Evolutionary conservation across 306 rosid genomes (phyloP), one percentile per base, ranked within the genome.

Genomic region (Inga oerstediana): DNA sequence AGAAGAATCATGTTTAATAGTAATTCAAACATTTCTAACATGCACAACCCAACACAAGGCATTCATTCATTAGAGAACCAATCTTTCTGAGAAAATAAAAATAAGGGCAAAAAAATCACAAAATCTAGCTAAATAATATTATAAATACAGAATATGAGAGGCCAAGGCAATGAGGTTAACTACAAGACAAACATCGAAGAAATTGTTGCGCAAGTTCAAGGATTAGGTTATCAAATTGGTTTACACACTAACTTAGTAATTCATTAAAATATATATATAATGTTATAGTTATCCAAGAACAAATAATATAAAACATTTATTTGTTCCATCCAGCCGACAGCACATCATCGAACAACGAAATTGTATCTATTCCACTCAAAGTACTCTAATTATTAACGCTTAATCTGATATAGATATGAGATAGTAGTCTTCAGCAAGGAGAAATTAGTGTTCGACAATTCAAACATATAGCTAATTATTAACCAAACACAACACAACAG

Each of bases 1-100:
- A 69, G 10, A 56, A 22, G 20, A 76, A 3, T 11, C 10, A 5
- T 30, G 16, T n/a, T n/a, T 56, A 56, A 56, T 56, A 20, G 62
- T 20, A 56, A 56, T 19, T 8, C 11, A 56, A 56, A 20, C 62
- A 56, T 54, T 10, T 52, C 22, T 8, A 19, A 56, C 11, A 30
- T 58, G 22, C 32, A 10, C 7, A 59, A 22, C 32, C 32, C 4
- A 82, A 75, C 72, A 39, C 45, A 8, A 78, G 64, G 22, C 16
- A 66, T 52, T 77, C 17, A 84, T 43, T 76, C 32, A 81, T 51
- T 16, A 49, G 68, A 73, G 64, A 84, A 79, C 78, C 66, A 81
- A 78, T 79, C 46, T 20, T 81, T 82, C 82, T 75, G 71, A 72
- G 19, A 7, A 4, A 35, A 81, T 44, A 76, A 73, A 56, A 56